Evolutionary conservation across 176 grass and related monocot genomes (phyloP).

Genomic region (Secale cereale): DNA sequence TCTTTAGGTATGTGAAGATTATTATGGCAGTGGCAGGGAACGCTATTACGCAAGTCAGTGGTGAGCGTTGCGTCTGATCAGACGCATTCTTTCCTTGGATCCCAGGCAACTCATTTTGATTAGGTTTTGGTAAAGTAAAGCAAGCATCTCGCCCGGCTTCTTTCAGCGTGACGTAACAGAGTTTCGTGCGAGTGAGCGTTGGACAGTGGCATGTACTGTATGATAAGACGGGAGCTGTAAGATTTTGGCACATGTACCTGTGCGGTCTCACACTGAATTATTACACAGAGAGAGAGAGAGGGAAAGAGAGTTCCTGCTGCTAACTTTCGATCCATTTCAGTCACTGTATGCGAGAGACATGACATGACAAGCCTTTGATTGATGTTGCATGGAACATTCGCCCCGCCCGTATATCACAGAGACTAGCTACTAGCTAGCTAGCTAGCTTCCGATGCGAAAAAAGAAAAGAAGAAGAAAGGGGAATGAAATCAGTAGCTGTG

Average conservation of each 20-base stretch:
- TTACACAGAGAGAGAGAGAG: no score
- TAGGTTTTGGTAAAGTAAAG: no score
- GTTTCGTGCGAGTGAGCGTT: no score
- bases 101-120: neutral
- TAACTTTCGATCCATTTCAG: neutral
- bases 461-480: neutral
- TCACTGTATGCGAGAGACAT: neutral
- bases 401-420: slow-evolving; percentile 2
- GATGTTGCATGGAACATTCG: slow-evolving; percentile 1
- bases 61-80: neutral
- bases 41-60: neutral
- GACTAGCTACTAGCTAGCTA: neutral
- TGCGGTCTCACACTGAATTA: neutral
- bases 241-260: neutral
- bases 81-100: neutral
- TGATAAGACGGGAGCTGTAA: neutral
- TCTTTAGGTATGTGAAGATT: no score
- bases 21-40: no score
- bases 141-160: neutral
- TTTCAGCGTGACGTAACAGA: neutral
- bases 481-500: neutral
- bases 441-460: neutral
- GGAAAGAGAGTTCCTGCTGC: neutral
- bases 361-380: neutral
- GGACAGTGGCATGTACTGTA: no score